Base-by-base conservation (phyloP, 768 basidiomycete species). In the Leucocoprinus leucothites region DNA sequence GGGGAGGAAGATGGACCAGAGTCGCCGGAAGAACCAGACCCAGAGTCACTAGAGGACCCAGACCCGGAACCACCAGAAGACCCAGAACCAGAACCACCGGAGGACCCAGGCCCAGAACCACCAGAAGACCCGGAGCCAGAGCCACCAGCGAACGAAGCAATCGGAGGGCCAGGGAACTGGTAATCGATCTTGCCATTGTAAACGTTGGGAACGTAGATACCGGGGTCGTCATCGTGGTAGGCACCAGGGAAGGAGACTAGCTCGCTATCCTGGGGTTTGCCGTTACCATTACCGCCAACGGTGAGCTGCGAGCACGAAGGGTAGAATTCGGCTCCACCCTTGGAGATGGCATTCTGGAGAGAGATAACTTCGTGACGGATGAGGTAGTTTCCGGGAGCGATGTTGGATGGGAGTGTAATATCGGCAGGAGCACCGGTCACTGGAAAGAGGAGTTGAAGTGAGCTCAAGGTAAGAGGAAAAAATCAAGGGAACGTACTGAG, bases 281-380 rank as follows among this genome's bases (percentile, higher is more conserved):
- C 84, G 1, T 74, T 76, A 43, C 76, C 76, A 48, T 71, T 76
- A 9, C 89, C 87, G 1, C 75, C 69, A 35, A 91, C 67, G 36
- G 65, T 70, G 58, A 87, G 64, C 68, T 85, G 79, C 2, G 79
- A 74, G 67, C 90, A 93, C 24, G 81, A 80, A 0, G 87, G 84
- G 66, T 93, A 93, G 69, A 91, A 92, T 69, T 93, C 90, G 0
- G 87, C 89, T 18, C 86, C 87, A 4, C 84, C 82, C 16, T 63
- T 9, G 1, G 63, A 59, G n/a, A 64, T 74, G 5, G 78, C 89
- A 44, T 84, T 76, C 63, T 91, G 90, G 13, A 91, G 80, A 9
- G 86, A 85, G 65, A 91, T 85, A 67, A 91, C 86, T 65, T 92
- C 89, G 66, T 89, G 84, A 1, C 89, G 86, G 64, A 91, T 67